Evolutionary conservation across 768 basidiomycete genomes (phyloP).

Genomic region (Trametes sanguinea): DNA sequence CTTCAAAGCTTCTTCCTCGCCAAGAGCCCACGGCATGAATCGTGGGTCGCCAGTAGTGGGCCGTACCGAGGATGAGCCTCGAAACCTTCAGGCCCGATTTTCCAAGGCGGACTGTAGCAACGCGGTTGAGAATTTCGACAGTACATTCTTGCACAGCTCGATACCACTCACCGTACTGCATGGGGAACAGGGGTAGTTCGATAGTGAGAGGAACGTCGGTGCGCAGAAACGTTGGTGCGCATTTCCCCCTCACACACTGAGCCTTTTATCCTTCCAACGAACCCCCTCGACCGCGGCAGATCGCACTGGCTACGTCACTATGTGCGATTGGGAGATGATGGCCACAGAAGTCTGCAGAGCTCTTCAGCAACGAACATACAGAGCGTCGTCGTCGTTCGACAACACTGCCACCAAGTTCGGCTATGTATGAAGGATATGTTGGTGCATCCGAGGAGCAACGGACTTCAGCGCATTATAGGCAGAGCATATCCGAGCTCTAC

Average conservation of each 20-base stretch:
- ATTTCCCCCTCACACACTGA: no score
- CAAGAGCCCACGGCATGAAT: conserved; percentile 40
- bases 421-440: conserved; percentile 1
- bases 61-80: conserved; percentile 36
- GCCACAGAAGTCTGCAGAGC: no score
- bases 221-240: no score
- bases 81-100: conserved; percentile 44
- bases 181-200: not conserved
- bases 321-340: no score
- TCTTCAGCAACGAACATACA: not conserved
- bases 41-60: conserved; percentile 31
- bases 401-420: not conserved
- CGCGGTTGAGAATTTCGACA: not conserved
- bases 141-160: not conserved
- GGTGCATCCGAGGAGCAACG: not conserved
- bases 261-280: not conserved
- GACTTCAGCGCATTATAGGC: conserved; percentile 42
- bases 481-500: not conserved
- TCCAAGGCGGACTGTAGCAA: conserved; percentile 42
- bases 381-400: not conserved
- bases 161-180: conserved; percentile 1
- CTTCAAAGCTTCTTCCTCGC: conserved; percentile 36
- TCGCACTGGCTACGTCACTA: no score
- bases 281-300: not conserved
- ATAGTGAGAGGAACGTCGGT: no score